phyloP scores from a whole-genome alignment of 306 rosid genomes.

The Inga laurina region DNA sequence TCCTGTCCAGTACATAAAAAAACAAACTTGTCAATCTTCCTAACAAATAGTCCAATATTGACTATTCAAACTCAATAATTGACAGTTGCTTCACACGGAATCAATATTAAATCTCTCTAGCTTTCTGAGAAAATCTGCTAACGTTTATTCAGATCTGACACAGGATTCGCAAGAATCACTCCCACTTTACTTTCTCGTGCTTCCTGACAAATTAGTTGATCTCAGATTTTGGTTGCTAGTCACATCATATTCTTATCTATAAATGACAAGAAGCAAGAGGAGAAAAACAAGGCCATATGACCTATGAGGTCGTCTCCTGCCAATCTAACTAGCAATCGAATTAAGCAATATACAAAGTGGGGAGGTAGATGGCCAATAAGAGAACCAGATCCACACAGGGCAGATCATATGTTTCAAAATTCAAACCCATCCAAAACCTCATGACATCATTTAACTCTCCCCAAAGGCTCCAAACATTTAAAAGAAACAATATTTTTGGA shows the following conservation, averaged over 20 bases:
- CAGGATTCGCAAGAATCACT: neutral
- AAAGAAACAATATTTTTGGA: constrained; percentile 35
- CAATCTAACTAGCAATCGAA: constrained; percentile 27
- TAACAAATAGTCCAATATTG: neutral
- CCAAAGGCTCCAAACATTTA: constrained; percentile 20
- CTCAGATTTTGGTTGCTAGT: neutral
- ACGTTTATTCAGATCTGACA: neutral
- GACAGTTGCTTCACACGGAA: neutral
- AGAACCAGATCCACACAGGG: constrained; percentile 24
- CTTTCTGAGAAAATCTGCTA: neutral
- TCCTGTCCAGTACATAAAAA: constrained; percentile 46
- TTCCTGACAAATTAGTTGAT: constrained; percentile 11
- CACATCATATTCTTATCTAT: neutral
- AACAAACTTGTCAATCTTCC: neutral
- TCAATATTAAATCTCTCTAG: neutral
- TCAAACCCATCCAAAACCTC: constrained; percentile 36
- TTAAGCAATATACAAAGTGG: constrained; percentile 32
- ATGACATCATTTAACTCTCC: constrained; percentile 36
- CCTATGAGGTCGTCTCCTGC: constrained; percentile 23
- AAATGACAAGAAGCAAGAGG: constrained; percentile 38
- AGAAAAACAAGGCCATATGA: constrained; percentile 27
- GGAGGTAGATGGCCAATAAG: constrained; percentile 27
- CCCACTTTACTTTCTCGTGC: neutral
- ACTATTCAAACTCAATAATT: neutral
- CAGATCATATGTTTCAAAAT: constrained; percentile 31